Percentiles rank a stretch among this genome's conserved stretches.
These are phyloP conservation scores for Teunomyces funiuensis DNA, from an alignment of 805 yeast species.

Conservation along the genomic window DNA sequence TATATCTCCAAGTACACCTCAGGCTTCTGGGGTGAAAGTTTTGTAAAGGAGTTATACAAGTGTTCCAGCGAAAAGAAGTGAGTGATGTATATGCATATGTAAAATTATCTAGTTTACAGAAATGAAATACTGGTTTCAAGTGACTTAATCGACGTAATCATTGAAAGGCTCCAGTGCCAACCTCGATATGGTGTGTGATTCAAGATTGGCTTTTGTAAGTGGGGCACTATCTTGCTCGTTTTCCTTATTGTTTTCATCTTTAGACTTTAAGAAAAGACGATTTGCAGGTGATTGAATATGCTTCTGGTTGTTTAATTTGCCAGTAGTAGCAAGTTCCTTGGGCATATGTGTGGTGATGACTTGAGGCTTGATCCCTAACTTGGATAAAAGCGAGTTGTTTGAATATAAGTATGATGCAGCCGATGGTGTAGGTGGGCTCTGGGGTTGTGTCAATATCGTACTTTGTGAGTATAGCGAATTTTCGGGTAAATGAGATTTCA, in stretches of 20 bases:
- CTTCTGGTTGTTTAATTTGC: conserved; percentile 6
- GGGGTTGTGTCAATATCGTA: conserved; percentile 20
- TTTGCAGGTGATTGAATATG: conserved; percentile 3
- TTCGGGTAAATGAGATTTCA: conserved; percentile 30
- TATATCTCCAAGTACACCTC: conserved; percentile 94
- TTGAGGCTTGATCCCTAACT: conserved; percentile 43
- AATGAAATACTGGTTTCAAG: neutral
- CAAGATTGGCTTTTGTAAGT: conserved; percentile 31
- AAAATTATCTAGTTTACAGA: neutral
- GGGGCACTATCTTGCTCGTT: conserved; percentile 20
- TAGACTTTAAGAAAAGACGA: conserved; percentile 8
- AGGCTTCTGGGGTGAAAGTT: conserved; percentile 95
- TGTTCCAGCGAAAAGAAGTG: conserved; percentile 10
- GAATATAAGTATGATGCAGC: conserved; percentile 33
- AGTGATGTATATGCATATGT: neutral
- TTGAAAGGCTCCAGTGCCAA: conserved; percentile 8
- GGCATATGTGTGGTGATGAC: conserved; percentile 35
- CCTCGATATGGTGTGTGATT: conserved; percentile 21
- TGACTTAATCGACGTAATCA: conserved; percentile 11
- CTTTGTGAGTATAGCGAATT: conserved; percentile 36
- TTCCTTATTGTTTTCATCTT: conserved; percentile 17
- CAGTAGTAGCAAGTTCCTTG: conserved; percentile 9
- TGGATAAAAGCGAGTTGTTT: conserved; percentile 36
- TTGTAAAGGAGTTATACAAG: conserved; percentile 79
- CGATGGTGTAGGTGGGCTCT: conserved; percentile 19